These are phyloP conservation scores for Candolleomyces eurysporus DNA, from an alignment of 768 basidiomycete genomes.

Conservation along the genomic window DNA sequence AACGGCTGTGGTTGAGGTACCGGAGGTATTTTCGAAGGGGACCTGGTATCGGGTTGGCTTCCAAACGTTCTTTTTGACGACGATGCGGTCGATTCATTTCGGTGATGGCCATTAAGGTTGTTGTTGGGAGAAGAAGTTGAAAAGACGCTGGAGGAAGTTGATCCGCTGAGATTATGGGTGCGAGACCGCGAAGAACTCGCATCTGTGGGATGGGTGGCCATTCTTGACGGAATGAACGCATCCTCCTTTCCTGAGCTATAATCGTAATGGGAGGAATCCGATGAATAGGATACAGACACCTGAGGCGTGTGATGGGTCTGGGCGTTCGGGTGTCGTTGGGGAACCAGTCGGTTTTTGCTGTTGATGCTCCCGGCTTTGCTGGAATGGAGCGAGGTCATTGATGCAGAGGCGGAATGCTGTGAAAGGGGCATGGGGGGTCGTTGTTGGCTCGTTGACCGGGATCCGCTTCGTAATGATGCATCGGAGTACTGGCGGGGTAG, in stretches of 20 bases:
- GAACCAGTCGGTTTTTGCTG: slow-evolving; percentile 5
- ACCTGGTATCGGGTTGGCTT: neutral
- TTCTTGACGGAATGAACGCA: neutral
- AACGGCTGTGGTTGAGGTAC: neutral
- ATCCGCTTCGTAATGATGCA: slow-evolving; percentile 20
- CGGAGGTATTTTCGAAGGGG: neutral
- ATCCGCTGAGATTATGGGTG: neutral
- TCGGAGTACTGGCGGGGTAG: slow-evolving; percentile 32
- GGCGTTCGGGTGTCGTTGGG: slow-evolving; percentile 4
- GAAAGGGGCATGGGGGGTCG: slow-evolving; percentile 11
- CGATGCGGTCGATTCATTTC: slow-evolving; percentile 6
- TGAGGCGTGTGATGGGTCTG: slow-evolving; percentile 15
- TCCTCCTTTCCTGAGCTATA: slow-evolving; percentile 1
- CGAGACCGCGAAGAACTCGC: neutral
- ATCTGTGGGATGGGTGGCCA: neutral
- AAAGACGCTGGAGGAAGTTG: neutral
- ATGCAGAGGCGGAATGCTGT: slow-evolving; percentile 15
- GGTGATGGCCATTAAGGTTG: slow-evolving; percentile 6
- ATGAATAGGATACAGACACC: slow-evolving; percentile 18
- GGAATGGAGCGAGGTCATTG: slow-evolving; percentile 17
- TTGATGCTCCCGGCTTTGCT: slow-evolving; percentile 14
- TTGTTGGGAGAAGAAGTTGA: neutral
- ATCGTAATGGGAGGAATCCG: slow-evolving; percentile 17
- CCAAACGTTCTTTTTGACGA: slow-evolving; percentile 5
- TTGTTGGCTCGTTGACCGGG: slow-evolving; percentile 7